These are phyloP conservation scores for Ceratobasidium sp. DNA, from an alignment of 1,284 basidiomycete genomes.

Conservation along the genomic window DNA sequence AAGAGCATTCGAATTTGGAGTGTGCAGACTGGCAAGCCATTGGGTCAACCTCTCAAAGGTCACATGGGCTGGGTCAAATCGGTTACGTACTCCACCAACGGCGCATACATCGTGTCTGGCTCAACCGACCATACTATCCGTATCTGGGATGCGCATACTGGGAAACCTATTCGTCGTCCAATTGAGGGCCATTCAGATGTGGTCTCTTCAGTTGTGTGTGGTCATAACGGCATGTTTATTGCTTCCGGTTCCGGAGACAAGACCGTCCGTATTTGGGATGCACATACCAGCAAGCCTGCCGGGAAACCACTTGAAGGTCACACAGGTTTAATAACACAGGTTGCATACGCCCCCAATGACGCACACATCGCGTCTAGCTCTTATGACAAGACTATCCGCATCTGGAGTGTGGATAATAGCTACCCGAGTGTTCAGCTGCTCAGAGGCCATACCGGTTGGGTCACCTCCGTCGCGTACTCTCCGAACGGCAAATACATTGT, in stretches of 20 bases:
- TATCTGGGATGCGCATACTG: no score
- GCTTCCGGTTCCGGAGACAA: no score
- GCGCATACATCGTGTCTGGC: no score
- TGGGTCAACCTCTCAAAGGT: background rate
- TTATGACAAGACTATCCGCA: background rate
- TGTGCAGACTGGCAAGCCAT: background rate
- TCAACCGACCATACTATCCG: background rate
- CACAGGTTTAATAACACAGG: background rate
- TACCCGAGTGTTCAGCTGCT: background rate
- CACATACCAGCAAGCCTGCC: no score
- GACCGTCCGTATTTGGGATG: no score
- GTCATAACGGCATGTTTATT: no score
- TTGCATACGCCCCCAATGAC: background rate
- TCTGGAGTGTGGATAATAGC: background rate
- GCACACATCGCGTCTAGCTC: background rate
- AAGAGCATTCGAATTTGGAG: background rate
- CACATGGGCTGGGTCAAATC: background rate
- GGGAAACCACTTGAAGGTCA: background rate
- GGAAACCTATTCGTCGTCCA: no score
- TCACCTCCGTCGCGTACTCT: background rate
- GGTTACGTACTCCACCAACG: background rate
- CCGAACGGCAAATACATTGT: background rate
- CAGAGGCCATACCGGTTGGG: background rate
- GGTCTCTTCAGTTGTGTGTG: no score
- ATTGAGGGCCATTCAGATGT: background rate